Base-by-base conservation (phyloP, 306 rosid genomes). In the Chamaecrista fasciculata region DNA sequence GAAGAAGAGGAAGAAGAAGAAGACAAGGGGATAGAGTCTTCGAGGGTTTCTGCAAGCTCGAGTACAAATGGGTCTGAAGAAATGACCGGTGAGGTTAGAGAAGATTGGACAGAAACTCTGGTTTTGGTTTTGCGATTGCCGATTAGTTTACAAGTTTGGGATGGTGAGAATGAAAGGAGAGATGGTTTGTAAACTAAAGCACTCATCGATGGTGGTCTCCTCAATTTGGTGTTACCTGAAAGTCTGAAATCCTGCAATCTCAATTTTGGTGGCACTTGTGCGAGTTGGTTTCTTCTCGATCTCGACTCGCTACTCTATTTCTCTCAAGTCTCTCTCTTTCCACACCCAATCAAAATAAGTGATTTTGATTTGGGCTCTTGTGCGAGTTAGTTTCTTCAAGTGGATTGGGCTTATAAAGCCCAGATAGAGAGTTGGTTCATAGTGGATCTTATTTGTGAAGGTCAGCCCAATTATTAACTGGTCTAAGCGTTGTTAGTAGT, bases 41-140 rank as follows among this genome's bases (percentile, higher is more conserved):
- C 99, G 0, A 94, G 86, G 51, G 92, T 60, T 76, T 94, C 99
- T 0, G 99, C 99, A 4, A 94, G 91, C 66, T 94, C 83, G 10
- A 91, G 92, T 51, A 94, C 86, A 53, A 91, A 94, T 2, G 96
- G 97, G 78, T 94, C 98, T 0, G 90, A 84, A 43, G 83, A 67
- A 5, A 80, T 18, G 18, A 72, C 66, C 11, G 77, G 86, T 19
- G 70, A 74, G 62, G 77, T 11, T 2, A 82, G 69, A 16, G 80
- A 66, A 44, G 90, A 18, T 49, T 70, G 84, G 18, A 78, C 29
- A 20, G 87, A 69, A 39, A 73, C 21, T 74, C 78, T 73, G 62
- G 75, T 14, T 75, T 37, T 81, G 76, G 55, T 25, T 62, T 25
- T 69, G 67, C 69, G 47, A 49, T 48, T 57, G 55, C 28, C 48